Evolutionary conservation across 805 yeast genomes (phyloP), one percentile per base, ranked within the genome.

Genomic region (Wickerhamiella brachini): DNA sequence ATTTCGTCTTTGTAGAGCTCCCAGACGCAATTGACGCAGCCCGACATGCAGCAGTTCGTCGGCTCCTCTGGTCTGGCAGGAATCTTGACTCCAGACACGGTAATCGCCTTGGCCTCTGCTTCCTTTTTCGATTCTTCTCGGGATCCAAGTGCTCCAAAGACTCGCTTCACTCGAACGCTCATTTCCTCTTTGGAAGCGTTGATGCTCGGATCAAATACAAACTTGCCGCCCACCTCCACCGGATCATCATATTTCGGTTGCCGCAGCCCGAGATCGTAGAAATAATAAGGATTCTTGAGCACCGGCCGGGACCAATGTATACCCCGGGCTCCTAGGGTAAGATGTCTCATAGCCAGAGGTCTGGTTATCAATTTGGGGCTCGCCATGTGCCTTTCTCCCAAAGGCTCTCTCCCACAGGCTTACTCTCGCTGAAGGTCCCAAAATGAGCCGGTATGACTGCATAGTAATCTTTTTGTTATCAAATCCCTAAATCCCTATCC

Each of bases 1-100:
- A 89, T 61, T 63, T 93, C 97, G 49, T 90, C 97, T 57, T 83
- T 81, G 64, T 79, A 90, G 50, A 85, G 69, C 59, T 89, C 96
- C 97, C 97, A 93, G 1, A 90, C 97, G 66, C 98, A 90, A 66
- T 90, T 88, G 29, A 86, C 80, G 66, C 98, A 90, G 1, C 98
- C 98, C 52, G 93, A 81, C 95, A 88, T 88, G 66, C 98, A 90
- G 65, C 98, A 90, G 65, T 90, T 88, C 59, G 89, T 95, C 1
- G 97, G 97, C 58, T 86, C 95, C 4, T 68, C 71, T 0, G 98
- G 97, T 62, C 74, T 76, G n/a, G 76, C 78, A 2, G 96, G 95
- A 0, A 90, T 95, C 7, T 63, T 65, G 0, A 93, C 71, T 0
- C 97, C 97, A 0, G 75, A 81, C 2, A 76, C 73, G 1, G 57